Base-by-base conservation (phyloP, 2,329 filamentous ascomycete genomes). In the Colletotrichum sublineola region DNA sequence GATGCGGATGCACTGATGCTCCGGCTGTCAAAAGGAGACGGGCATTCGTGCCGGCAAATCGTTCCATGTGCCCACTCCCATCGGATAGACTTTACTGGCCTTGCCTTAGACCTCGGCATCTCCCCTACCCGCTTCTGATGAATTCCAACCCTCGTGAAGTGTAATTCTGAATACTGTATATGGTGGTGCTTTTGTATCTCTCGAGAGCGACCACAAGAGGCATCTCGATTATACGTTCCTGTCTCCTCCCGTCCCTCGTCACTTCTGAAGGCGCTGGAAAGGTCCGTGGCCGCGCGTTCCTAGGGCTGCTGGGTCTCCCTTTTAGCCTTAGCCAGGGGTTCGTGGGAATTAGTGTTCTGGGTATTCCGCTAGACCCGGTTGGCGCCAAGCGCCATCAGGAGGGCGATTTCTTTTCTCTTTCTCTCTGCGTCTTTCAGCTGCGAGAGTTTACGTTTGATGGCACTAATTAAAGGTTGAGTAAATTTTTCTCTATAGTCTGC, bases 261-360 rank as follows among this genome's bases (percentile, higher is more conserved):
- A 6, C 14, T 55, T 38, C 62, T 36, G 40, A 42, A 31, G 38
- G 24, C 50, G 24, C 18, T 12, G 36, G 63, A 50, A 29, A 29
- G 63, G 24, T 42, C 62, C 36, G 36, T 48, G 68, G 58, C 64
- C 68, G 65, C 58, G 68, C 65, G 68, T 71, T 68, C 52, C 68
- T 68, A 52, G 52, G 57, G 62, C 53, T 14, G 18, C 53, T 14
- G 18, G 20, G 31, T 20, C 18, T n/a, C 61, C 52, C 33, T 14
- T 15, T 38, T 8, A 40, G 60, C 46, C 60, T 29, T 15, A 40
- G 60, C 60, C 33, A 40, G n/a, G 60, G 44, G 38, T 14, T 7
- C n/a, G 4, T n/a, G 18, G 31, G 38, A 56, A 48, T 15, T 36
- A 14, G 55, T 67, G 63, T 38, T 52, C 33, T 44, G 36, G 11